phyloP scores from a whole-genome alignment of 768 basidiomycete genomes.

The Cyathus striatus region DNA sequence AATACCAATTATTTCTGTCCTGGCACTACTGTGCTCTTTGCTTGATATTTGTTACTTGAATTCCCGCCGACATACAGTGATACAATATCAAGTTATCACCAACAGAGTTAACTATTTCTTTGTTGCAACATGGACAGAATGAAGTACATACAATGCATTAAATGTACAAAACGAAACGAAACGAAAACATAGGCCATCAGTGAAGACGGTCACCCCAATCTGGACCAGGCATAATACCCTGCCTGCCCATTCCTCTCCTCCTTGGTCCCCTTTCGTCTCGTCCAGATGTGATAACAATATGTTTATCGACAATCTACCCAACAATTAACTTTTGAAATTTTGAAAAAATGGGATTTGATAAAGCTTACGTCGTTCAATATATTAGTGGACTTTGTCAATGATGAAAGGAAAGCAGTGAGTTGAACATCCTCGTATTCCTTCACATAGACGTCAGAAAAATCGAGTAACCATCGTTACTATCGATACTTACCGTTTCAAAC shows the following conservation, averaged over 20 bases:
- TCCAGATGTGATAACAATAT: constrained; percentile 52
- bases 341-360: constrained; percentile 1
- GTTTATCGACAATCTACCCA: constrained; percentile 72
- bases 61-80: too few relatives aligned
- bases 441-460: constrained; percentile 3
- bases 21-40: too few relatives aligned
- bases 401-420: constrained; percentile 82
- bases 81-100: too few relatives aligned
- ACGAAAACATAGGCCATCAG: too few relatives aligned
- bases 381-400: constrained; percentile 84
- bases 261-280: constrained; percentile 54
- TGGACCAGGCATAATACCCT: constrained; percentile 25
- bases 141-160: too few relatives aligned
- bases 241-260: constrained; percentile 44
- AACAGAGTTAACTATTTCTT: too few relatives aligned
- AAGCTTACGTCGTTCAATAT: constrained; percentile 85
- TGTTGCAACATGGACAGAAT: too few relatives aligned
- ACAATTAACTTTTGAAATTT: constrained; percentile 3
- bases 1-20: too few relatives aligned
- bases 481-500: constrained; percentile 68
- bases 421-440: constrained; percentile 97
- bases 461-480: not conserved
- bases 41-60: too few relatives aligned
- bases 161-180: too few relatives aligned
- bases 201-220: constrained; percentile 57